Evolutionary conservation across 306 rosid genomes (phyloP), one percentile per base, ranked within the genome.

Genomic region (Pyrus bretschneideri): DNA sequence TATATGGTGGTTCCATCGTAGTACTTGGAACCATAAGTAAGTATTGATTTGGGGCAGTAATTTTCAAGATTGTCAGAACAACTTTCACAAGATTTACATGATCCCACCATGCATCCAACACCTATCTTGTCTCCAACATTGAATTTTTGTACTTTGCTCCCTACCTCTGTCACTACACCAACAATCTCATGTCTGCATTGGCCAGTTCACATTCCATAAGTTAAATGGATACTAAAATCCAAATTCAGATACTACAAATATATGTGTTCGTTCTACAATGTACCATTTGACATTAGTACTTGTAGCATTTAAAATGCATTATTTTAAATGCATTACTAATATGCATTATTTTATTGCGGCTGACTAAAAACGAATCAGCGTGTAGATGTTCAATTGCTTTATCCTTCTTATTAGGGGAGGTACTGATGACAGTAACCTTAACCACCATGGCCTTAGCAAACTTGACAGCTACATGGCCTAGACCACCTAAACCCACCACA

Each of bases 51-150:
- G 22, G 52, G 35, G 33, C 71, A 49, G 45, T 31, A 75, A 35
- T 64, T 75, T 9, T 75, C 78, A 14, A 13, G 21, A 12, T 49
- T 23, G 15, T 61, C 17, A 8, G 44, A 18, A 29, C 62, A 46
- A 21, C 2, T 29, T 9, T 74, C 70, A 57, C 76, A 72, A 72
- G 76, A 55, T n/a, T 22, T 13, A 14, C 81, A 77, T 2, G 75
- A 45, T 8, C 54, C 51, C 22, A 60, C 81, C 3, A 58, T 4
- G 70, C 70, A 69, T 8, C 81, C 76, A 17, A 70, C 76, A 14
- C 70, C 75, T 2, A 57, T 64, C 27, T 33, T 77, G 75, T 69
- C 81, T 45, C 81, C 81, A 29, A 70, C 69, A 60, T 29, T 69
- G 62, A 44, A 46, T 35, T 70, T 70, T 19, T 29, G 9, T 23